Evolutionary conservation across 345 rosid genomes (phyloP), one percentile per base, ranked within the genome.

Genomic region (Salix dunnii): DNA sequence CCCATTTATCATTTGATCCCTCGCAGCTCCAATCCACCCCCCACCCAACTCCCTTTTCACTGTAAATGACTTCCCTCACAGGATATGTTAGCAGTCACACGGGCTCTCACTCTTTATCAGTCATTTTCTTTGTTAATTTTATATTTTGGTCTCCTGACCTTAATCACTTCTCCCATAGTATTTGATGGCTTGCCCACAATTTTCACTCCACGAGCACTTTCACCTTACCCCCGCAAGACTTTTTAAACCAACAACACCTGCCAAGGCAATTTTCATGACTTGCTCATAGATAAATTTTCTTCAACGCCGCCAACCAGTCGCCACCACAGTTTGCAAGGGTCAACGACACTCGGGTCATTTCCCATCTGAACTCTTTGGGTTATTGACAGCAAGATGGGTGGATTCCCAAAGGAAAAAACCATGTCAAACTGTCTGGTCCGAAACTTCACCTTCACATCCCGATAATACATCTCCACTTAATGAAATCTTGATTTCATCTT

Each of bases 401-500:
- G 51, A 1, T 67, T 68, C 21, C 31, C 30, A 30, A 55, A 70
- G 76, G 67, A 70, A 35, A 25, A 69, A 66, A 70, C 49, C 28
- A 43, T 27, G 55, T 43, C 36, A 16, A 38, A 7, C 33, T 8
- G 58, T 43, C 62, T n/a, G 14, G 28, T 33, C 71, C 23, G 25
- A 30, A 35, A 71, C 71, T 84, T 68, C 76, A 74, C 82, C 30
- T 72, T 58, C 66, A 64, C 12, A 40, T 71, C 76, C 80, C 30
- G 75, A 70, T 58, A 11, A 61, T 75, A 23, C 82, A 53, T 78
- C 76, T 58, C 74, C 68, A 48, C 72, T 80, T 69, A 68, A 33
- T 65, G n/a, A 40, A 53, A 31, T 61, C 78, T 82, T 40, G 78
- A 72, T 75, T 70, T 70, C 60, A 76, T 76, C 71, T 74, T 84